A percentile compares a stretch with the other conserved stretches of the same genome.
Evolutionary conservation across 257 asterid species (phyloP).

Genomic region (Rubia yunnanensis): DNA sequence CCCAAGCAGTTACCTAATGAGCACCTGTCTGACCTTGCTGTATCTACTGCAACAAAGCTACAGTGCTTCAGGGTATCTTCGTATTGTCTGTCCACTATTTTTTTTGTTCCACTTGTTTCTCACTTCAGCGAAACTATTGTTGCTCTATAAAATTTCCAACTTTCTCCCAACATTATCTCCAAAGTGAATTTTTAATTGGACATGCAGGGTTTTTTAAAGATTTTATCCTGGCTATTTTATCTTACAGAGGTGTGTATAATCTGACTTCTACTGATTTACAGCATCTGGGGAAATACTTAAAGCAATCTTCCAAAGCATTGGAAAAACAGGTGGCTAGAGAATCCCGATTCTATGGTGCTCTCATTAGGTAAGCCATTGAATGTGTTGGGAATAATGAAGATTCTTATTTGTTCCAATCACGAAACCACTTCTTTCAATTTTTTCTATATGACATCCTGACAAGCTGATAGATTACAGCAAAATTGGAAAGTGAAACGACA

Average conservation of each 20-base stretch:
- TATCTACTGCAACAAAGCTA: slow-evolving; percentile 85
- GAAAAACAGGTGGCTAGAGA: slow-evolving; percentile 82
- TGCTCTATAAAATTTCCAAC: neutral
- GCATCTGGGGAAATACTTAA: slow-evolving; percentile 93
- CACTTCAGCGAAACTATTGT: neutral
- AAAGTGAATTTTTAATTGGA: neutral
- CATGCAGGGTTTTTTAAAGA: neutral
- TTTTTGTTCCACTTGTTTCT: neutral
- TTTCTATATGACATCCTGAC: slow-evolving; percentile 10
- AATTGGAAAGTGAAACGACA: slow-evolving; percentile 94
- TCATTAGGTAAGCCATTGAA: slow-evolving; percentile 50
- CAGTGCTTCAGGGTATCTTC: slow-evolving; percentile 80
- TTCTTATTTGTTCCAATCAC: neutral
- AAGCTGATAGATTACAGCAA: slow-evolving; percentile 72
- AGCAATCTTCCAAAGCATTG: slow-evolving; percentile 86
- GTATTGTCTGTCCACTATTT: neutral
- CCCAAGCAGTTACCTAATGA: slow-evolving; percentile 87
- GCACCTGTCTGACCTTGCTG: slow-evolving; percentile 85
- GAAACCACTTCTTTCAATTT: neutral
- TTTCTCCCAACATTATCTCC: neutral
- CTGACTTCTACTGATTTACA: slow-evolving; percentile 25
- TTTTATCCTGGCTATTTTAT: neutral
- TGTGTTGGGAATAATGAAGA: neutral
- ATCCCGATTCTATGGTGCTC: slow-evolving; percentile 98
- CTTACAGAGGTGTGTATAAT: neutral